A percentile compares a stretch with the other conserved stretches of the same genome.
Evolutionary conservation across 202 grass and related monocot genomes (phyloP).

Genomic region (Tripidium arundinaceum): DNA sequence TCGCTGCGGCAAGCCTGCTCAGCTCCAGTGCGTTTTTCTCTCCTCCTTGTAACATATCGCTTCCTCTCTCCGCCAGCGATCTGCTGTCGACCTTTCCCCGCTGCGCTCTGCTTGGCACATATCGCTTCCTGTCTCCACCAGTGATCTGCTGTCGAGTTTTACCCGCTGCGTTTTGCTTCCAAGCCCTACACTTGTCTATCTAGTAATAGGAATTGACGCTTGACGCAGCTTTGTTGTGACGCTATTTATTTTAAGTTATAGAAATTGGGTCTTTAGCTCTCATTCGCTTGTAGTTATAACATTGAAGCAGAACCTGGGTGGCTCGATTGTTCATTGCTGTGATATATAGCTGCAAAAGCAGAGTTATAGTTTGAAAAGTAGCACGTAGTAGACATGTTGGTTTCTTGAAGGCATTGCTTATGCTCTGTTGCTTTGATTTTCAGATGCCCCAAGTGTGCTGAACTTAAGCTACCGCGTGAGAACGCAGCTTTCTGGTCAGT

Average conservation of each 20-base stretch:
- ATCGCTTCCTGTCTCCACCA: neutral
- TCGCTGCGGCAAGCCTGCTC: slow-evolving; percentile 85
- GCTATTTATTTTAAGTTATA: neutral
- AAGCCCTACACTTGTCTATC: neutral
- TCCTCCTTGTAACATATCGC: neutral
- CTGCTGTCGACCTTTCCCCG: neutral
- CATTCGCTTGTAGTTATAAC: neutral
- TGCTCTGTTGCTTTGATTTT: slow-evolving; percentile 30
- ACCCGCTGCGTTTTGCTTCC: neutral
- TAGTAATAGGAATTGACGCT: neutral
- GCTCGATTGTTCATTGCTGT: neutral
- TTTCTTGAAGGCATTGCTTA: neutral
- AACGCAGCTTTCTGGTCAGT: slow-evolving; percentile 89
- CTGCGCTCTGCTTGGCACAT: neutral
- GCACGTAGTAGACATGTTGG: neutral
- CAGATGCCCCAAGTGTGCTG: slow-evolving; percentile 88
- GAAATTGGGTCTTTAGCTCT: neutral
- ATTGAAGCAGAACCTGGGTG: neutral
- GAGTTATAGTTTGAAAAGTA: neutral
- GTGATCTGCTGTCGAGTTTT: neutral
- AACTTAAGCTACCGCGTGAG: slow-evolving; percentile 82
- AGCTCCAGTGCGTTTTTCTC: slow-evolving; percentile 52
- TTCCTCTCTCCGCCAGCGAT: neutral
- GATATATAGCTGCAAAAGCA: neutral
- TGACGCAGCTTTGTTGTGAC: neutral